Evolutionary conservation across 192 early-diverging fungal species (phyloP).

Genomic region (Podila minutissima): DNA sequence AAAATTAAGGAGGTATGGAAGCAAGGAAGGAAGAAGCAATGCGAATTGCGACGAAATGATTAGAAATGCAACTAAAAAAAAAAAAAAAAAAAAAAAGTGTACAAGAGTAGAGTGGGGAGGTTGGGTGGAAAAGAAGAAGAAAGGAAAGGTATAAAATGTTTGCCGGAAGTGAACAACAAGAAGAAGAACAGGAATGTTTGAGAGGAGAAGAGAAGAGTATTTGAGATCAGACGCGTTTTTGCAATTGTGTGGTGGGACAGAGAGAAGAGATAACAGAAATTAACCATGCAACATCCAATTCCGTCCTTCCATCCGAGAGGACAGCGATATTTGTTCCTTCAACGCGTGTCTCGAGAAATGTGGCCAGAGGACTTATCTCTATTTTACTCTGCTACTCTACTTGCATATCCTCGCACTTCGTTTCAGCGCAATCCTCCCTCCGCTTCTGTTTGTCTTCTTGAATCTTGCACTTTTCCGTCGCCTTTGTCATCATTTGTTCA

Average conservation of each 20-base stretch:
- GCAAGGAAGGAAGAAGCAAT: background rate
- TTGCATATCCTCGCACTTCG: no score
- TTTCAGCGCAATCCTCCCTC: no score
- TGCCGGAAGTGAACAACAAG: background rate
- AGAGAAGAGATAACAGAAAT: background rate
- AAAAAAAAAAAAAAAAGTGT: background rate
- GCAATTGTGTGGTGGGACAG: constrained; percentile 3
- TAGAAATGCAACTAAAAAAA: background rate
- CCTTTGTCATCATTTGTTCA: no score
- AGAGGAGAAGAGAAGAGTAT: background rate
- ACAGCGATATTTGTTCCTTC: no score
- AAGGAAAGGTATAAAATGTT: background rate
- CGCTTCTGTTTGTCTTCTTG: no score
- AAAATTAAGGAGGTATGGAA: background rate
- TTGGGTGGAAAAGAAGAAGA: background rate
- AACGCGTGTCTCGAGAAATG: no score
- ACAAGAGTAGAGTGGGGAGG: background rate
- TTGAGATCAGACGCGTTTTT: background rate
- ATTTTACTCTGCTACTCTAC: no score
- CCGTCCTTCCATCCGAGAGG: no score
- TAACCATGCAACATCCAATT: no score
- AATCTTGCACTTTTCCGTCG: no score
- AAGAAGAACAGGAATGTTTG: background rate
- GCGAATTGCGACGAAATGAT: background rate
- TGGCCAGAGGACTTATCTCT: no score